Base-by-base conservation (phyloP, 345 rosid species). In the Sisymbrium irio region DNA sequence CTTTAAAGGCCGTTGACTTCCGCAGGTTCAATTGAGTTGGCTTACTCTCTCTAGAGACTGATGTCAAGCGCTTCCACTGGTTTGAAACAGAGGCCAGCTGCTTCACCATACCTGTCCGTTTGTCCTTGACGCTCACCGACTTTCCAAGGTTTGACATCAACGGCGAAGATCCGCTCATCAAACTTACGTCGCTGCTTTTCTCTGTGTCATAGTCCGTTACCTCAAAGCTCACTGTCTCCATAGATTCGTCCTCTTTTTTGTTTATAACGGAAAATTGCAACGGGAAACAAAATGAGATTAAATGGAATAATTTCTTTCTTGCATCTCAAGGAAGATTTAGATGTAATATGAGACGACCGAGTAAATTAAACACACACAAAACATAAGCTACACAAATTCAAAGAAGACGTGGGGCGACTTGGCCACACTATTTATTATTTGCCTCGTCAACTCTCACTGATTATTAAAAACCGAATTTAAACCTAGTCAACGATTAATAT, bases 1-100 rank as follows among this genome's bases (percentile, higher is more conserved):
- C 96, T 45, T 81, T 84, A 62, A 87, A 59, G 72, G 90, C 89
- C 32, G 88, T 85, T 19, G 96, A 73, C 80, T 83, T 89, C 0
- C 81, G 69, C 73, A 87, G 65, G 50, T 83, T 86, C 6, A 86
- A 84, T 9, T 76, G 79, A 36, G 80, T 62, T 49, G 70, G 72
- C 32, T 70, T 82, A 12, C 40, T 32, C 40, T 50, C 59, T 44
- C 49, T 40, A 27, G 80, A 67, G 44, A 82, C 81, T 0, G 85
- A 77, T 36, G 87, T 69, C 51, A 87, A 71, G 10, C 82, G 73
- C 78, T 82, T 89, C 4, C 87, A 32, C 25, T 88, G 86, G 1
- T 84, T 80, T 8, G 87, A 81, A 40, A 82, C 87, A 15, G 85
- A 88, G 53, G 71, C 78, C 8, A 84, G 15, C 28, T 53, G 57